Evolutionary conservation across 164 flowering plant genomes (phyloP).

Genomic region (Echeveria elegans): DNA sequence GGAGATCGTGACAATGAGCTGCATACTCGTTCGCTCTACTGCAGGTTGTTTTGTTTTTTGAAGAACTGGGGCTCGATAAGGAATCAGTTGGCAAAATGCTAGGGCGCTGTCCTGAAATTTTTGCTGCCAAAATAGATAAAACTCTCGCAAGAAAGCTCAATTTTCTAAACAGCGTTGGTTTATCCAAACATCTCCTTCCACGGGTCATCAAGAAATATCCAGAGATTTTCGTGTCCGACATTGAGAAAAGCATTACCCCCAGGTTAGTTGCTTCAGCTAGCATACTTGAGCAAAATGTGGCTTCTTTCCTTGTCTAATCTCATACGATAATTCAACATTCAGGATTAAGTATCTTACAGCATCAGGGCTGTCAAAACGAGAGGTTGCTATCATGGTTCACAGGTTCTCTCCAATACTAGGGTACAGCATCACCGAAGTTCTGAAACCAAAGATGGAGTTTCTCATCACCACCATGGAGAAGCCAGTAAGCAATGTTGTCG

Average conservation of each 20-base stretch:
- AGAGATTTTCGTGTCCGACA: constrained; percentile 64
- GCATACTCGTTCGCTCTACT: background rate
- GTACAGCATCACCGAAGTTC: constrained; percentile 68
- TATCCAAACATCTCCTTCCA: constrained; percentile 40
- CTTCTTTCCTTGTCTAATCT: background rate
- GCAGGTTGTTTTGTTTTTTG: constrained; percentile 67
- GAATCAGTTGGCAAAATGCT: constrained; percentile 45
- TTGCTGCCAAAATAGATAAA: constrained; percentile 50
- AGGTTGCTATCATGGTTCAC: constrained; percentile 59
- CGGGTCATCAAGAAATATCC: constrained; percentile 77
- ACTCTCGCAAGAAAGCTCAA: constrained; percentile 63
- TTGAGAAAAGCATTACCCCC: constrained; percentile 49
- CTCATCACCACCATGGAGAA: constrained; percentile 60
- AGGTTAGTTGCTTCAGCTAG: constrained; percentile 33
- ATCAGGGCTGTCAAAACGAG: constrained; percentile 59
- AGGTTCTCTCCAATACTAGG: constrained; percentile 82
- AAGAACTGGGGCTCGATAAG: constrained; percentile 57
- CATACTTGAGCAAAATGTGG: background rate
- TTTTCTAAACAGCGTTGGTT: constrained; percentile 48
- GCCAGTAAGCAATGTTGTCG: constrained; percentile 56
- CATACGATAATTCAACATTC: constrained; percentile 8
- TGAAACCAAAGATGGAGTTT: constrained; percentile 74
- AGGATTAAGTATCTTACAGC: constrained; percentile 58
- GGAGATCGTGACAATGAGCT: background rate
- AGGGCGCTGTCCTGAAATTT: constrained; percentile 77